Evolutionary conservation across 2,329 filamentous ascomycete genomes (phyloP).

Genomic region (Xenosphaeropsis pyriputrescens): DNA sequence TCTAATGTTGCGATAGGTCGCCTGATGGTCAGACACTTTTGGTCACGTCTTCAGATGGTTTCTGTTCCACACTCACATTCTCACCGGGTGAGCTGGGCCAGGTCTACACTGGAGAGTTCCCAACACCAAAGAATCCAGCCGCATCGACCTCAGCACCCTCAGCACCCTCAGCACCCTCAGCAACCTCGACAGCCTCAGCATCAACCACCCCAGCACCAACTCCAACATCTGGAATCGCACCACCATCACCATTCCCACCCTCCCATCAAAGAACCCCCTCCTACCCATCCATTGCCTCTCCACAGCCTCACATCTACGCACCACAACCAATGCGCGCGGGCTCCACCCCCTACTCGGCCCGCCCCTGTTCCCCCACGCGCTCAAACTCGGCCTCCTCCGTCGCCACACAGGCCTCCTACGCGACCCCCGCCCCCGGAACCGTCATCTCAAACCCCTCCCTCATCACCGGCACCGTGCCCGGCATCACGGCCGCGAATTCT

Average conservation of each 20-base stretch:
- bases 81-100: constrained; percentile 72
- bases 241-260: constrained; percentile 40
- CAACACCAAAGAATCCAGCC: constrained; percentile 28
- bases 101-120: constrained; percentile 55
- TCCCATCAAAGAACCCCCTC: constrained; percentile 40
- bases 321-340: constrained; percentile 22
- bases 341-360: constrained; percentile 33
- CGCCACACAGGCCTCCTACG: constrained; percentile 43
- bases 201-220: constrained; percentile 56
- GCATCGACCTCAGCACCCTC: constrained; percentile 33
- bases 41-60: constrained; percentile 96
- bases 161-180: constrained; percentile 54
- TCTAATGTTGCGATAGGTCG: constrained; percentile 34
- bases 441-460: constrained; percentile 67
- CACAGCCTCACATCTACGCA: constrained; percentile 26
- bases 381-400: constrained; percentile 80
- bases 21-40: constrained; percentile 65
- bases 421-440: constrained; percentile 19
- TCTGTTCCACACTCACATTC: constrained; percentile 88
- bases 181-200: too few relatives aligned
- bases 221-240: constrained; percentile 47
- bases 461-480: constrained; percentile 62
- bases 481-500: constrained; percentile 55
- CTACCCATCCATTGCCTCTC: constrained; percentile 42
- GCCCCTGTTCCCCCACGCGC: constrained; percentile 61